Base-by-base conservation (phyloP, 2,329 filamentous ascomycete genomes). In the Fusarium lateritium region DNA sequence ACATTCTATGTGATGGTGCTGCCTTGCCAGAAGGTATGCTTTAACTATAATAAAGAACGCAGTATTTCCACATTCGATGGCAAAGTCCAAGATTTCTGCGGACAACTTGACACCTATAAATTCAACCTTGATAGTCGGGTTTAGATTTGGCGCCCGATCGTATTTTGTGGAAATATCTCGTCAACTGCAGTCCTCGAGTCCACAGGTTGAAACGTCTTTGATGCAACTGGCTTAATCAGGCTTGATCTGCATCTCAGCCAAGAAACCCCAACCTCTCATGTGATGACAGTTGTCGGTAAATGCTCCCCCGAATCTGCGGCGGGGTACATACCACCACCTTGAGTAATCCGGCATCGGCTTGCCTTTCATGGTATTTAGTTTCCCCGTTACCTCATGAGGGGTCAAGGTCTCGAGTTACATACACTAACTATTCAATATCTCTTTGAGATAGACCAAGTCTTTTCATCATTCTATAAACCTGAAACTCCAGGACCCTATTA, bases 231-330 rank as follows among this genome's bases (percentile, higher is more conserved):
- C 51, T n/a, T 13, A 52, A 57, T 39, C 7, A 33, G 55, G 62
- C 13, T 39, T 21, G 64, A 67, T 67, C 64, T 42, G 63, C 62
- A 65, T 13, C 21, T 10, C 24, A 65, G 53, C 61, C 56, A 67
- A 63, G 50, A 36, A 45, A 4, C 44, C 60, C 44, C 57, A 53
- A 33, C 64, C 46, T 53, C 57, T 63, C 28, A 66, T 49, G 15
- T 43, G 47, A 33, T 61, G 62, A 66, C 61, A 65, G 60, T 21
- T 50, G 53, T 67, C 64, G 63, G 64, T 22, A 33, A 38, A 50
- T 34, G 6, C 62, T 65, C 11, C 13, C 62, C 62, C 62, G 62
- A 65, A 39, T n/a, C 17, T 50, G 36, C 40, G 17, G 62, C 50
- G 64, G 64, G 63, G 62, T 67, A 67, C 38, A 17, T n/a, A 22